Evolutionary conservation across 2,329 filamentous ascomycete genomes (phyloP).

Genomic region (Fusarium sp.): DNA sequence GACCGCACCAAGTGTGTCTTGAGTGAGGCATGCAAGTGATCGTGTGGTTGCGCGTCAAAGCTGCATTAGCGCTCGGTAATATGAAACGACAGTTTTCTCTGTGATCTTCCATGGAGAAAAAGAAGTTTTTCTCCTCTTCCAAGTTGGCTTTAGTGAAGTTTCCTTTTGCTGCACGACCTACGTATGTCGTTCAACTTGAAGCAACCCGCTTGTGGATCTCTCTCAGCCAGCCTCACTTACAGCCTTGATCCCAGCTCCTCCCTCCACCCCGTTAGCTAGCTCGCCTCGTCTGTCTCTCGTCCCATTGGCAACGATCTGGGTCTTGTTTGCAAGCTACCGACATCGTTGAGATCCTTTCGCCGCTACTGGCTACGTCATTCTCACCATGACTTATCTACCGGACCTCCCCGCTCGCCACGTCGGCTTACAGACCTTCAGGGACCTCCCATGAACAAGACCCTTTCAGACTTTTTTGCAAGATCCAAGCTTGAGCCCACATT

Average conservation of each 20-base stretch:
- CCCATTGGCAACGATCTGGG: constrained; percentile 37
- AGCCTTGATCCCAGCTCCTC: constrained; percentile 40
- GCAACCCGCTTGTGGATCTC: constrained; percentile 23
- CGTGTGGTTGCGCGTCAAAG: constrained; percentile 18
- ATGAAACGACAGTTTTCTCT: constrained; percentile 26
- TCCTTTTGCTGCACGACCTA: constrained; percentile 19
- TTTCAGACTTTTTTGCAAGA: constrained; percentile 28
- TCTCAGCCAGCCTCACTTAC: constrained; percentile 38
- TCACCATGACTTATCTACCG: constrained; percentile 27
- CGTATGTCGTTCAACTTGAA: constrained; percentile 22
- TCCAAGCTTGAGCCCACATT: constrained; percentile 28
- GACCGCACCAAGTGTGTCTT: background rate
- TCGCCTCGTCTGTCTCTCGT: constrained; percentile 22
- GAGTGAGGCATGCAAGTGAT: constrained; percentile 25
- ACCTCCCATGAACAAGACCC: constrained; percentile 37
- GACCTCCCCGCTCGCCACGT: constrained; percentile 35
- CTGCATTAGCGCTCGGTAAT: constrained; percentile 13
- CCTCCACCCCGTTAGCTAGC: constrained; percentile 1
- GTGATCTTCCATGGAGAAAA: constrained; percentile 8
- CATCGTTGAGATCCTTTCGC: constrained; percentile 36
- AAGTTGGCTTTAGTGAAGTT: background rate
- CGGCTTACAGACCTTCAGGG: constrained; percentile 35
- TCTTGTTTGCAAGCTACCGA: constrained; percentile 10
- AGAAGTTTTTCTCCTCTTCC: background rate
- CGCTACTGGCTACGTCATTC: constrained; percentile 35